These are phyloP conservation scores for Xanthoparmelia taractica DNA, from an alignment of 495 filamentous ascomycete genomes.

Conservation along the genomic window DNA sequence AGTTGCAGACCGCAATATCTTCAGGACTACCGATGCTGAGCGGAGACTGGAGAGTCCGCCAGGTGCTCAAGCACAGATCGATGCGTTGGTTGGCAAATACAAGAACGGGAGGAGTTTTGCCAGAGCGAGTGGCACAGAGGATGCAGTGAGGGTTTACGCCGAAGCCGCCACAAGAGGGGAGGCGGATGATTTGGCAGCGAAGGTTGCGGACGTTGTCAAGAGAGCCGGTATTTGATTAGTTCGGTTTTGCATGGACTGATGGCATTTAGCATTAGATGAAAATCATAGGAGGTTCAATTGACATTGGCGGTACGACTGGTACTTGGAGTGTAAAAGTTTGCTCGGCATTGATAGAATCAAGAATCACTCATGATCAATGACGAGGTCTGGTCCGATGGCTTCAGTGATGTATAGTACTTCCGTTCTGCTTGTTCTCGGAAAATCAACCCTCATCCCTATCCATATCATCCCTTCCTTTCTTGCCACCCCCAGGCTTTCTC, in stretches of 20 bases:
- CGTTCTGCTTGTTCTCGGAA: not conserved
- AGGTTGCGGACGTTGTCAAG: constrained; percentile 66
- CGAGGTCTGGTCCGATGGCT: not conserved
- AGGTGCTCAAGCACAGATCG: constrained; percentile 76
- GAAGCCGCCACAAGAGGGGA: constrained; percentile 81
- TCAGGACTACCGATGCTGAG: constrained; percentile 87
- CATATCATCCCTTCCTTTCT: constrained; percentile 67
- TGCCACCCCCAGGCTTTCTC: constrained; percentile 38
- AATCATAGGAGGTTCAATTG: not conserved
- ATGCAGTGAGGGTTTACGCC: constrained; percentile 94
- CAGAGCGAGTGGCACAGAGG: constrained; percentile 88
- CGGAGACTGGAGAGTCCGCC: constrained; percentile 70
- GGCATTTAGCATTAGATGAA: not conserved
- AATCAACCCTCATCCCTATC: constrained; percentile 64
- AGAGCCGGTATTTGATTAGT: constrained; percentile 16
- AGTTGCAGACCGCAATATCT: constrained; percentile 77
- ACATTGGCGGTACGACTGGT: not conserved
- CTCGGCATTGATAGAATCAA: constrained; percentile 1
- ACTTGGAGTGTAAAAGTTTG: constrained; percentile 10
- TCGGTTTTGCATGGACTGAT: not conserved
- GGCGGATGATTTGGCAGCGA: constrained; percentile 76
- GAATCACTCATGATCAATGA: not conserved
- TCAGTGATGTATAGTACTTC: not conserved
- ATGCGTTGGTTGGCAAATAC: constrained; percentile 79
- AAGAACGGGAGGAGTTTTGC: constrained; percentile 86